Base-by-base conservation (phyloP, 2,329 filamentous ascomycete species). In the Cladosporium oxysporum region DNA sequence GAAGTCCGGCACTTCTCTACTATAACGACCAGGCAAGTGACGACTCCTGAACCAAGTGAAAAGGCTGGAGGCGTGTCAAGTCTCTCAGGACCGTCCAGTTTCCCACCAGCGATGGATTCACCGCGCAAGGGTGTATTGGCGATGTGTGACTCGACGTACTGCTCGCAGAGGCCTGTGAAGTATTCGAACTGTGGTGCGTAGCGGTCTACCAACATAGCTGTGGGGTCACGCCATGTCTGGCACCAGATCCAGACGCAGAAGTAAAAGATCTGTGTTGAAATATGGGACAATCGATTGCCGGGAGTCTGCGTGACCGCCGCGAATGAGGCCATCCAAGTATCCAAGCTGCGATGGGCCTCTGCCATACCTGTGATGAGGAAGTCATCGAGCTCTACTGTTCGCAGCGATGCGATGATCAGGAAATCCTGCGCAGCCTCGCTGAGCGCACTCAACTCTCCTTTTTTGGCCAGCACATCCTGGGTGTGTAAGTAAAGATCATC, bases 1-100 rank as follows among this genome's bases (percentile, higher is more conserved):
- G 64, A 64, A 21, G 64, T 64, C 52, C 66, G 66, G 18, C 63
- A 68, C 21, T 53, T 62, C 21, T 66, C 50, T 16, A 64, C 64
- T 8, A 66, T 66, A 14, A 58, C 41, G n/a, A 44, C 50, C n/a
- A 68, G 31, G 16, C 64, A 59, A 21, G 53, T 58, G n/a, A 62
- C 41, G 7, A 66, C 28, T 23, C 60, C 31, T 7, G 59, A 62
- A 6, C 65, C 65, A 16, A 66, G 55, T 3, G 52, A 28, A 28
- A 58, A 58, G 2, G 65, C 60, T 10, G 64, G 58, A 28, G 58
- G 64, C 8, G 64, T 58, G 11, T 52, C 52, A 10, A 49, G 4
- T 33, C 14, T 18, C 5, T n/a, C 37, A 21, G 23, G 18, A 1
- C 12, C 3, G 10, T 23, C 47, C 7, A 8, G 1, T 29, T n/a